phyloP scores from a whole-genome alignment of 352 stramenopile species.

The Globisporangium orthogonon region DNA sequence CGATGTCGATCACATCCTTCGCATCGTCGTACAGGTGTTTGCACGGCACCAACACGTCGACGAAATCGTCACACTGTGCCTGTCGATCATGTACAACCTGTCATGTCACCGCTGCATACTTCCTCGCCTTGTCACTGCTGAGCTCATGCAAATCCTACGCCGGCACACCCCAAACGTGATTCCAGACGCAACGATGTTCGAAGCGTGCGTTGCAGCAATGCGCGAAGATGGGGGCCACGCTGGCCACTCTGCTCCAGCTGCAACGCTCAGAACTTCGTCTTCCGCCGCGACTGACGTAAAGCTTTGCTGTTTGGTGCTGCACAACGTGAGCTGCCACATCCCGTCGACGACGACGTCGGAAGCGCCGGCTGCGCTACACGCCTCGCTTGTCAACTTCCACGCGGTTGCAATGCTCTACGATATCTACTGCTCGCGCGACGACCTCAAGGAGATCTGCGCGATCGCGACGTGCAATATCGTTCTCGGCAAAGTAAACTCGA shows the following conservation, averaged over 20 bases:
- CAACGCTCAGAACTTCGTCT: not conserved
- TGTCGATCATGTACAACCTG: conserved; percentile 73
- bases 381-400: conserved; percentile 38
- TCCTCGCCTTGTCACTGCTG: conserved; percentile 34
- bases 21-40: conserved; percentile 61
- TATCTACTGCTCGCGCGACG: conserved; percentile 36
- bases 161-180: conserved; percentile 22
- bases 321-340: conserved; percentile 61
- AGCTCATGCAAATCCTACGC: conserved; percentile 55
- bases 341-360: not conserved
- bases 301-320: conserved; percentile 58
- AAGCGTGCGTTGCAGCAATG: not conserved
- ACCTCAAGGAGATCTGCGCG: conserved; percentile 49
- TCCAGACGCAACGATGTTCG: not conserved
- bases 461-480: conserved; percentile 60
- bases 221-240: not conserved
- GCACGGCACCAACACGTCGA: conserved; percentile 32
- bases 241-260: not conserved
- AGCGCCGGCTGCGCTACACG: conserved; percentile 19
- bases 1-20: conserved; percentile 54
- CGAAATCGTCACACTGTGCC: conserved; percentile 57
- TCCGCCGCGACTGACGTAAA: conserved; percentile 21
- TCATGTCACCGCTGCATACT: conserved; percentile 50
- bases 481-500: conserved; percentile 61
- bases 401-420: conserved; percentile 39